Evolutionary conservation across 148 eudicot species (phyloP), one percentile per base, ranked within the genome.

Genomic region (Rhododendron molle): DNA sequence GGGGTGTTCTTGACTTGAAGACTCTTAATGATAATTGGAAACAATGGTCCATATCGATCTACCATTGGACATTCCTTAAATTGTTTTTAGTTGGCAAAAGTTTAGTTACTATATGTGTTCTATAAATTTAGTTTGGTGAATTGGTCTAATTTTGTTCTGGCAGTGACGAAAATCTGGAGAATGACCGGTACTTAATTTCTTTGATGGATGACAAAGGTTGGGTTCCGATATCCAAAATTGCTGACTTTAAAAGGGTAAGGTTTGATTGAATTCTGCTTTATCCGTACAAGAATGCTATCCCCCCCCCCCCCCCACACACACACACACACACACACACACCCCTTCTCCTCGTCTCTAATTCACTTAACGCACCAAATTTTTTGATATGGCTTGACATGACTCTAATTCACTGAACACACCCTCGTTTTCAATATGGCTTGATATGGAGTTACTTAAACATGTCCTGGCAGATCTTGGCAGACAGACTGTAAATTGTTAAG

Each of bases 131-230:
- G 26, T 80, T 34, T 60, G 38, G 83, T 87, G 73, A 50, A 47
- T 11, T 87, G 82, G 18, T 83, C 13, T 20, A 77, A 26, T 83
- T 80, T 56, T 84, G 38, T 88, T 89, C 14, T 90, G 87, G 90
- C 99, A 97, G 99, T 92, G 98, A 97, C 82, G 94, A 86, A 87
- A 97, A 97, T 91, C 91, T 97, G 89, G 88, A 83, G 91, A 90
- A 80, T 82, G 99, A 97, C 85, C 89, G 85, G 80, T 97, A 88
- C 91, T 91, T 97, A 91, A 91, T 90, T 84, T 93, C 98, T 81
- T 92, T 88, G 88, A 95, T 97, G 99, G 95, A 95, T 83, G 91
- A 86, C 62, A 89, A 97, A 87, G 99, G 99, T 88, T 97, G 99
- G 98, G 98, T 95, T 86, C 91, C 95, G 30, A 89, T 97, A 83